These are phyloP conservation scores for Metahyphopichia silvanorum DNA, from an alignment of 805 yeast genomes.

Conservation along the genomic window DNA sequence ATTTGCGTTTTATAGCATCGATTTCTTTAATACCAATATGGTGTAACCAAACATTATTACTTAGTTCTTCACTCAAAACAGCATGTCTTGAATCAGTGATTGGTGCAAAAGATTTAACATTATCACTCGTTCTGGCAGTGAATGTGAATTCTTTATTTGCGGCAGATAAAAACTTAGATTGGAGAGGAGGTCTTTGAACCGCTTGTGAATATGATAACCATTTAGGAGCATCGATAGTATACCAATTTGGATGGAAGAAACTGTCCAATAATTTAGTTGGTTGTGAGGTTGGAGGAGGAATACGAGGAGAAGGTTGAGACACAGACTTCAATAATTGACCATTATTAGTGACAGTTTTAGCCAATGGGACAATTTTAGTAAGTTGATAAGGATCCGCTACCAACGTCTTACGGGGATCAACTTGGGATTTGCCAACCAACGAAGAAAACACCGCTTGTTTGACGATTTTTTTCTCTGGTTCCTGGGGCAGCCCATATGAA, in stretches of 20 bases:
- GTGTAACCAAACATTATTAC: conserved; percentile 35
- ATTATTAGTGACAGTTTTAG: conserved; percentile 15
- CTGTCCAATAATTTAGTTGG: conserved; percentile 36
- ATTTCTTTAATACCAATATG: conserved; percentile 35
- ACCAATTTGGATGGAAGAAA: conserved; percentile 45
- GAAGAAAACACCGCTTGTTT: conserved; percentile 82
- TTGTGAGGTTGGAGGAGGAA: conserved; percentile 26
- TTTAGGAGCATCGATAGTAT: conserved; percentile 39
- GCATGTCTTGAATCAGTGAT: conserved; percentile 28
- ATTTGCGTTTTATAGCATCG: conserved; percentile 19
- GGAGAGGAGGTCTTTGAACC: conserved; percentile 20
- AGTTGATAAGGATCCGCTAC: conserved; percentile 65
- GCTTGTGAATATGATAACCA: conserved; percentile 36
- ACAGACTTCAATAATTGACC: conserved; percentile 26
- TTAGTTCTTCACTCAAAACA: conserved; percentile 28
- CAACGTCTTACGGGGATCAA: conserved; percentile 71
- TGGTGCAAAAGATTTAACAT: conserved; percentile 36
- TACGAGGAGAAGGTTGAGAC: conserved; percentile 27
- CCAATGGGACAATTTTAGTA: conserved; percentile 62
- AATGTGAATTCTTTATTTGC: conserved; percentile 15
- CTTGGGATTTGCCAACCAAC: conserved; percentile 58
- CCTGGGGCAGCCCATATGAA: conserved; percentile 24
- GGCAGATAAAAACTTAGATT: conserved; percentile 23
- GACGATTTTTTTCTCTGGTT: conserved; percentile 43
- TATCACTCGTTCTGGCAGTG: conserved; percentile 16